These are phyloP conservation scores for Violaceomyces palustris DNA, from an alignment of 1,284 basidiomycete species.

Conservation along the genomic window DNA sequence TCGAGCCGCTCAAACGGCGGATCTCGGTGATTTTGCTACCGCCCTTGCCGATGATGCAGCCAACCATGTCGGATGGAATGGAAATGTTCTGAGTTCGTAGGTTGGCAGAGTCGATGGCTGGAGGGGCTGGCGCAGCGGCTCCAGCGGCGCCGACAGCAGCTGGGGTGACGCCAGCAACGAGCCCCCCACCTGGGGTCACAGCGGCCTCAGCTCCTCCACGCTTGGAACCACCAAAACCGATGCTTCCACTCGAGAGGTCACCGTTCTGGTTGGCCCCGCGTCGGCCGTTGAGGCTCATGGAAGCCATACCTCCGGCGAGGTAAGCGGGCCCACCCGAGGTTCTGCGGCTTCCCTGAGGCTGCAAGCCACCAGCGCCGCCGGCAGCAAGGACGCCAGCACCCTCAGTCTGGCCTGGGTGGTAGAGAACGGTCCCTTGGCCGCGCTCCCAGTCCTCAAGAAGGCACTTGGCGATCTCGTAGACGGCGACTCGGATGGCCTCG, in stretches of 20 bases:
- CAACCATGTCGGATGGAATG: conserved; percentile 85
- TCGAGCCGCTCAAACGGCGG: conserved; percentile 87
- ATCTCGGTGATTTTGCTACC: conserved; percentile 99
- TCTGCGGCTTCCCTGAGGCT: conserved; percentile 40
- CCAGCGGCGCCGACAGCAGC: conserved; percentile 43
- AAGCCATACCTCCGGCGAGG: conserved; percentile 46
- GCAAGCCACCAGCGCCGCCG: conserved; percentile 51
- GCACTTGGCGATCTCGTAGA: conserved; percentile 91
- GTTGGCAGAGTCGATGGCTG: conserved; percentile 60
- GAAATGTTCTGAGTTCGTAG: conserved; percentile 97
- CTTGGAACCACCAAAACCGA: conserved; percentile 5
- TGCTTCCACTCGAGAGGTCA: neutral
- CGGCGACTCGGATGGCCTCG: conserved; percentile 82
- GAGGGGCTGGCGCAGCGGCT: conserved; percentile 26
- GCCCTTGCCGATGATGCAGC: conserved; percentile 72
- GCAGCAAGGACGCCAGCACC: conserved; percentile 57
- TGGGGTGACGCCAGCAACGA: conserved; percentile 38
- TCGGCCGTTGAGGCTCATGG: conserved; percentile 14
- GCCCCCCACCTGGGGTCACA: conserved; percentile 42
- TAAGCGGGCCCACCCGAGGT: conserved; percentile 48
- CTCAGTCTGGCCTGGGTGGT: conserved; percentile 65
- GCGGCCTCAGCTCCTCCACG: conserved; percentile 39
- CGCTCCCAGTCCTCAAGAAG: conserved; percentile 95
- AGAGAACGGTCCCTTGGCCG: conserved; percentile 72
- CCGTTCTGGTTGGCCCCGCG: conserved; percentile 3